phyloP scores from a whole-genome alignment of 768 basidiomycete genomes.

The Trametes maxima region DNA sequence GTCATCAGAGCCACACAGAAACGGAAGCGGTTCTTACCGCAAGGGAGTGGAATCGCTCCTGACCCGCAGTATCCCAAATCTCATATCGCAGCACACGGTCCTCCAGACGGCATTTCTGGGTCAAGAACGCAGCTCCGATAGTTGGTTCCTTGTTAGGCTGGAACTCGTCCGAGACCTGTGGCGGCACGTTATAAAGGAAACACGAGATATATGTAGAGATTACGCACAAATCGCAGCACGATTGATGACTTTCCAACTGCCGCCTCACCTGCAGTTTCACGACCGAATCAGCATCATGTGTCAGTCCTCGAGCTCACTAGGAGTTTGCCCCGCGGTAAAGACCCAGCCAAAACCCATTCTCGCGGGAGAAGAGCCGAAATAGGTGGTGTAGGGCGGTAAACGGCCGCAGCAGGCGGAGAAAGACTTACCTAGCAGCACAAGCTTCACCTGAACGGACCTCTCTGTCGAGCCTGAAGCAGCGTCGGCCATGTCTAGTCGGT shows the following conservation, averaged over 20 bases:
- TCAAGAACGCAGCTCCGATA: conserved; percentile 94
- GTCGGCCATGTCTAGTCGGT: conserved; percentile 59
- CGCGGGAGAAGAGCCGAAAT: not conserved
- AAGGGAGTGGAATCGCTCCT: conserved; percentile 97
- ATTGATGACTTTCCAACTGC: conserved; percentile 99
- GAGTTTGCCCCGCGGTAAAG: no score
- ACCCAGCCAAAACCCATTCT: no score
- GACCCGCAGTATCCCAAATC: conserved; percentile 96
- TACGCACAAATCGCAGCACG: conserved; percentile 90
- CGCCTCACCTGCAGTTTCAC: conserved; percentile 74
- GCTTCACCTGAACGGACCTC: conserved; percentile 96
- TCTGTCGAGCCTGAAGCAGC: conserved; percentile 73
- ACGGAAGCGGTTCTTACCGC: conserved; percentile 58
- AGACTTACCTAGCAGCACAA: conserved; percentile 86
- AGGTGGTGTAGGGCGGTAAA: conserved; percentile 9
- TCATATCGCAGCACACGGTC: conserved; percentile 93
- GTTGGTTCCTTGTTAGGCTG: conserved; percentile 99
- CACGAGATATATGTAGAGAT: conserved; percentile 3
- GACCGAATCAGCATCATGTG: not conserved
- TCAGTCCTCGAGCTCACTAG: no score
- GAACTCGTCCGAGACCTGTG: conserved; percentile 93
- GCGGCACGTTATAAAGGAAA: not conserved
- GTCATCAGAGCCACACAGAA: not conserved
- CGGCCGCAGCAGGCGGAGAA: not conserved
- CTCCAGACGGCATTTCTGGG: conserved; percentile 93